Conservation (phyloP, 768 basidiomycete species). For the Kwoniella sp. region DNA sequence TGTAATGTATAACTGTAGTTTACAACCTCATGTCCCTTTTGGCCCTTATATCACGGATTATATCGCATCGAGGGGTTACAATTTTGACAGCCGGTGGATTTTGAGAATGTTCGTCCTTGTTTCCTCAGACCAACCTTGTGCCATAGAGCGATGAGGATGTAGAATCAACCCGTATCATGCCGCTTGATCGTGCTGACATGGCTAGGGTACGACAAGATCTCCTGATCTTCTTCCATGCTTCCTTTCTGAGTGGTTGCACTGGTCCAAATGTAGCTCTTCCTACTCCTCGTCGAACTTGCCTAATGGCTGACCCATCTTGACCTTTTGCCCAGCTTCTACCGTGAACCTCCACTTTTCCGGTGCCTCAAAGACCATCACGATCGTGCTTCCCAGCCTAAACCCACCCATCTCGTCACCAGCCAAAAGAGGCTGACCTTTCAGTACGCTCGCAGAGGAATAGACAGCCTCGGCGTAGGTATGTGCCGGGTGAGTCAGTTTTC, state of each 20-base stretch:
- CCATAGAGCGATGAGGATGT: too few species aligned
- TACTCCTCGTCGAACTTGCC: conserved; percentile 59
- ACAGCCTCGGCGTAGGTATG: conserved; percentile 92
- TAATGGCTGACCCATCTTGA: conserved; percentile 80
- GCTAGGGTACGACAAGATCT: too few species aligned
- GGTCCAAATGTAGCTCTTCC: not conserved
- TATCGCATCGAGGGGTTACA: too few species aligned
- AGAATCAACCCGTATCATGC: too few species aligned
- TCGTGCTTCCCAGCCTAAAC: conserved; percentile 90
- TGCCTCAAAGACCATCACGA: conserved; percentile 95
- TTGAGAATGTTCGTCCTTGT: too few species aligned
- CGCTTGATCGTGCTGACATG: too few species aligned
- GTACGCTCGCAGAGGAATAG: conserved; percentile 80
- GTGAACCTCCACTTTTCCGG: conserved; percentile 78
- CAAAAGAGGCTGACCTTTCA: conserved; percentile 82
- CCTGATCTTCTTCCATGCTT: too few species aligned
- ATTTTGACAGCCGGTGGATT: too few species aligned
- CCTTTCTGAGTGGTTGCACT: too few species aligned
- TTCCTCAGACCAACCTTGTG: too few species aligned
- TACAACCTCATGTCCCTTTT: too few species aligned
- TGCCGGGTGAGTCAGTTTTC: conserved; percentile 64
- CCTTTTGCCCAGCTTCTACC: conserved; percentile 75
- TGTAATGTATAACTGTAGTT: not conserved
- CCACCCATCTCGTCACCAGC: conserved; percentile 97
- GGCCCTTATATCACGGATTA: too few species aligned